Conservation (phyloP, 2,329 filamentous ascomycete genomes). For the Torrubiellomyces zombiae region DNA sequence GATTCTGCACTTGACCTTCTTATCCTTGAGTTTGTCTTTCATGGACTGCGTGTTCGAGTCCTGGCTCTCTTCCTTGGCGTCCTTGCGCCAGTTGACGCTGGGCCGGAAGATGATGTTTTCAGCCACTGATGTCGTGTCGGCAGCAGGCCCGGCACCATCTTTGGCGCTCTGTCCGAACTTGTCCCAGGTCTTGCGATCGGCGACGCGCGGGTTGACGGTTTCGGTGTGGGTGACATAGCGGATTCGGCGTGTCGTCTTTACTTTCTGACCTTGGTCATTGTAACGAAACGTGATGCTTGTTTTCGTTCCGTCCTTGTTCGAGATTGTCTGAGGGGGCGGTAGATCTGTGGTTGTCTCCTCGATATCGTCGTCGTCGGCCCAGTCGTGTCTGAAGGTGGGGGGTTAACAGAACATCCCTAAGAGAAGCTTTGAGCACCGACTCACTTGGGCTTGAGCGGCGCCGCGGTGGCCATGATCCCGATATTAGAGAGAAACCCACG, state of each 20-base stretch:
- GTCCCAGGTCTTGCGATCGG: constrained; percentile 78
- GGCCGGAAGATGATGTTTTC: constrained; percentile 98
- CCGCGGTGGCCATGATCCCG: constrained; percentile 21
- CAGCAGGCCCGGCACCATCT: constrained; percentile 64
- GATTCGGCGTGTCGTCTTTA: constrained; percentile 93
- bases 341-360: constrained; percentile 54
- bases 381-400: constrained; percentile 44
- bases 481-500: constrained; percentile 2
- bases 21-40: constrained; percentile 83
- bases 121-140: constrained; percentile 81
- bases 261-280: constrained; percentile 87
- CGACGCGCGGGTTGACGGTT: constrained; percentile 89
- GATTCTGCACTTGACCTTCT: constrained; percentile 99
- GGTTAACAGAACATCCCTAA: constrained; percentile 3
- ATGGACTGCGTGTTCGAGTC: constrained; percentile 56
- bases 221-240: constrained; percentile 83
- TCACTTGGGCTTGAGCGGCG: constrained; percentile 24
- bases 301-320: constrained; percentile 97
- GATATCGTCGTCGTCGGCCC: constrained; percentile 91
- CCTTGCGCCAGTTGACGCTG: constrained; percentile 83
- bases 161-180: constrained; percentile 90
- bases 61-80: constrained; percentile 65
- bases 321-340: constrained; percentile 73
- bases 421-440: constrained; percentile 6
- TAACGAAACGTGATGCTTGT: constrained; percentile 80